These are phyloP conservation scores for Kuraishia floccosa DNA, from an alignment of 805 yeast genomes.

Conservation along the genomic window DNA sequence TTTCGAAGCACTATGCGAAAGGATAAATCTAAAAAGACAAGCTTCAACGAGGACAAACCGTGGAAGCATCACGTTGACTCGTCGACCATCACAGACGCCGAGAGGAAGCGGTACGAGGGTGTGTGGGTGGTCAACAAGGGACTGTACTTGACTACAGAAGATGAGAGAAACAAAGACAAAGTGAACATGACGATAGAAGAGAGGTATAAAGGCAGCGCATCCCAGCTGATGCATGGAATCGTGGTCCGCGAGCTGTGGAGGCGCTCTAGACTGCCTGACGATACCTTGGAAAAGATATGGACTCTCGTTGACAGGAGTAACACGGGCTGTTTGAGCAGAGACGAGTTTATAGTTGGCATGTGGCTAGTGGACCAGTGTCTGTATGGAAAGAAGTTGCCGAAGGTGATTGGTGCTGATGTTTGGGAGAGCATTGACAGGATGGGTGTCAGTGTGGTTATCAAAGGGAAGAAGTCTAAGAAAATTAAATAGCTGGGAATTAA, in stretches of 20 bases:
- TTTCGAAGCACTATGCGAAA: slow-evolving; percentile 42
- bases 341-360: slow-evolving; percentile 90
- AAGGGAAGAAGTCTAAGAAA: slow-evolving; percentile 1
- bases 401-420: slow-evolving; percentile 47
- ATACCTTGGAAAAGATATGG: slow-evolving; percentile 53
- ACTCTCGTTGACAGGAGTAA: slow-evolving; percentile 51
- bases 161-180: not conserved
- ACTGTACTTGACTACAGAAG: slow-evolving; percentile 24
- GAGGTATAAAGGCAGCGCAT: not conserved
- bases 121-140: slow-evolving; percentile 89
- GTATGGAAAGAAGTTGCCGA: slow-evolving; percentile 86
- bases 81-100: slow-evolving; percentile 37
- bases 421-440: slow-evolving; percentile 66
- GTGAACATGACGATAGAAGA: not conserved
- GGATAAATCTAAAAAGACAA: slow-evolving; percentile 22
- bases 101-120: slow-evolving; percentile 84
- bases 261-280: slow-evolving; percentile 61
- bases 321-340: slow-evolving; percentile 70
- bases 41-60: slow-evolving; percentile 81
- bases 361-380: slow-evolving; percentile 96
- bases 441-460: slow-evolving; percentile 1
- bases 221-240: slow-evolving; percentile 20
- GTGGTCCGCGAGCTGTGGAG: slow-evolving; percentile 76
- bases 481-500: not conserved
- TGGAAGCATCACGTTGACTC: slow-evolving; percentile 80